These are phyloP conservation scores for Cymodocea nodosa DNA, from an alignment of 116 monocot genomes.

Conservation along the genomic window DNA sequence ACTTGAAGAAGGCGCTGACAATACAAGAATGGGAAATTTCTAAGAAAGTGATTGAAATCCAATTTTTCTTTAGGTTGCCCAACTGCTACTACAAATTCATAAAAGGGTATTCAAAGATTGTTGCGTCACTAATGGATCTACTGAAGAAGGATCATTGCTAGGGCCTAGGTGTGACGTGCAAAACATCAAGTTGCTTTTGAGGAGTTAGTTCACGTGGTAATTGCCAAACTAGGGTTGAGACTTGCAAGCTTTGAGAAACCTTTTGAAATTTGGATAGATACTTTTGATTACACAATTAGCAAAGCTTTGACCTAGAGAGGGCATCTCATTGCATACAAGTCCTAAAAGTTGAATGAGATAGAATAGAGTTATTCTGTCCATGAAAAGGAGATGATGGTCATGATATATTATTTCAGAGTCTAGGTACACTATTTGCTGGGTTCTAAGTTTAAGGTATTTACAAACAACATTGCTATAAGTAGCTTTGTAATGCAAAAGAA, in stretches of 20 bases:
- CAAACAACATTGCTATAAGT: background rate
- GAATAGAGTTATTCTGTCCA: background rate
- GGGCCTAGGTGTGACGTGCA: background rate
- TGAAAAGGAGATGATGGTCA: background rate
- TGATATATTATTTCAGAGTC: background rate
- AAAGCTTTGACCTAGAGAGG: background rate
- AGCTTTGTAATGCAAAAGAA: background rate
- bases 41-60: background rate
- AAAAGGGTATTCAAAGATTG: background rate
- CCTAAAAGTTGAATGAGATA: background rate
- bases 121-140: background rate
- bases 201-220: background rate
- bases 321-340: background rate
- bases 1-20: too few species aligned
- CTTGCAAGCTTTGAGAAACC: background rate
- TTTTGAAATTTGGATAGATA: background rate
- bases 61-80: background rate
- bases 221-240: background rate
- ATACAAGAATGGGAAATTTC: background rate
- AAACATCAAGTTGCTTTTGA: background rate
- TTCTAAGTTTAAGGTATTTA: background rate
- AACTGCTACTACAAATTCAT: background rate
- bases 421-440: background rate
- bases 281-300: background rate
- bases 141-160: background rate